Evolutionary conservation across 2,329 filamentous ascomycete species (phyloP), one percentile per base, ranked within the genome.

Genomic region (Elsinoe australis): DNA sequence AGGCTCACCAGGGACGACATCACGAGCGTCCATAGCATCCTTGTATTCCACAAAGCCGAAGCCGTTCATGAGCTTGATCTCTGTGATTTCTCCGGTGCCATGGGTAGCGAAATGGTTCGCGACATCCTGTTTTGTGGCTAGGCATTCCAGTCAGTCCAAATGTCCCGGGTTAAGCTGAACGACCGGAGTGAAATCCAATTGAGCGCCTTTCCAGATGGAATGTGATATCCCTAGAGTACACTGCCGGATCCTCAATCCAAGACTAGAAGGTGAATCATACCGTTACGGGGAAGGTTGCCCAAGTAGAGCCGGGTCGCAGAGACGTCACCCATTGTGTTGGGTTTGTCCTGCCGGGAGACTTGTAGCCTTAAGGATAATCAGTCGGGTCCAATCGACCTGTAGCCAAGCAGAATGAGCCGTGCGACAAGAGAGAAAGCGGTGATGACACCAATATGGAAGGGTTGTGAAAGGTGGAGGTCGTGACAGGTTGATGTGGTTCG

Each of bases 11-110:
- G 92, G 92, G 63, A 98, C 92, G 56, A 98, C 89, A 72, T 98
- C 92, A 65, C 90, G 85, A 58, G 92, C 92, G 72, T 98, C 92
- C 85, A 95, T 87, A 51, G 88, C 82, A 72, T 96, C 92, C 70
- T 95, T 94, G 71, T 96, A 98, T 70, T 98, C 92, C 66, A 98
- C 95, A 75, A 98, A 98, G 67, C 92, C 92, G 66, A 98, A 98
- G 63, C 92, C 92, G 67, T 95, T 96, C 92, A 98, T 98, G 55
- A 98, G 81, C 76, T 98, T 98, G 73, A 98, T 90, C 74, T 98
- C 92, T 58, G 85, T 92, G 66, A 98, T 96, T 68, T 95, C 88
- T 68, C 92, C 92, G 59, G 88, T 90, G 65, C 90, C 92, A 81
- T 95, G 88, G 63, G 82, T 87, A 67, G 83, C 83, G 72, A 98